Base-by-base conservation (phyloP, 2,329 filamentous ascomycete species). In the Zopfia rhizophila region DNA sequence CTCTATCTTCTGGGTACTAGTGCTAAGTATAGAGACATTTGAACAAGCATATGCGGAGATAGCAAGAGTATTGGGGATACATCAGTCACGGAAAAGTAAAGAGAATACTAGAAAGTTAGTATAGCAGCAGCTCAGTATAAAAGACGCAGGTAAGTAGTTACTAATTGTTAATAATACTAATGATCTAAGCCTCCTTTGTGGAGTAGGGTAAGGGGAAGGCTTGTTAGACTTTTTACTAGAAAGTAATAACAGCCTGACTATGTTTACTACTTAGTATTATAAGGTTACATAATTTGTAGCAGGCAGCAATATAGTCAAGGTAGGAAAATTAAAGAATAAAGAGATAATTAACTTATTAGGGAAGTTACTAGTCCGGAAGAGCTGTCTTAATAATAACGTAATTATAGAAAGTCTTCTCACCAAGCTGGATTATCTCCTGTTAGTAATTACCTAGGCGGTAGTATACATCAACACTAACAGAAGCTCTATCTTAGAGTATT, bases 361-460 rank as follows among this genome's bases (percentile, higher is more conserved):
- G 21, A 51, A 53, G 31, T 52, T 41, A 12, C 13, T 55, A 12
- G 30, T 40, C 4, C 44, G 22, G 12, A 49, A 52, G 22, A 23
- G 24, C 2, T 45, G 53, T 8, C 13, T 45, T 14, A 4, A 19
- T 8, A 29, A 50, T 11, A 10, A 25, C 5, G 38, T 6, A 27
- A 18, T 21, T 6, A 38, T 23, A 3, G 28, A 24, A 6, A 29
- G 43, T 14, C 44, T 58, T 17, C 31, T 58, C 11, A 31, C 48
- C 4, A 51, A 70, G 35, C 67, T 79, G 8, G 61, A 59, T 0
- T 70, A 58, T 44, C 67, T 78, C 16, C 77, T 75, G 0, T 58
- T 75, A 6, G 73, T 70, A 10, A 76, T 75, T 22, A 32, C 32
- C 6, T 29, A 47, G 23, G 44, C 14, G 77, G 56, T 68, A 4